Conservation (phyloP, 1,284 basidiomycete species). For the Trichosporon ovoides region DNA sequence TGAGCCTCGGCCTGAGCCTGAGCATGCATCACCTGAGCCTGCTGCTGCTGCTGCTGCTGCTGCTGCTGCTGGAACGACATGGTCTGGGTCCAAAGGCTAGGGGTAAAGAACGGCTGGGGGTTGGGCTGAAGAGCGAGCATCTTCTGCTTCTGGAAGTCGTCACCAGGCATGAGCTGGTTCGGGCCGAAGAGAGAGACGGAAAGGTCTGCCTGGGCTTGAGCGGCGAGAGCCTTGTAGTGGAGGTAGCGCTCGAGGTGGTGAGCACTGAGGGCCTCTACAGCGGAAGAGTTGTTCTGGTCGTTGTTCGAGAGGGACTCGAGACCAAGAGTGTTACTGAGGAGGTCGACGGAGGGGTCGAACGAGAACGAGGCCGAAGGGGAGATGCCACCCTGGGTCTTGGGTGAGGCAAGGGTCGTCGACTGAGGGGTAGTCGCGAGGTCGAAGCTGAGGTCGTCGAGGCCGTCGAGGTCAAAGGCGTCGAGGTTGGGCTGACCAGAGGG, state of each 20-base stretch:
- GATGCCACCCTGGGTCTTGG: slow-evolving; percentile 17
- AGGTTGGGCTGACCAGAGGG: background rate
- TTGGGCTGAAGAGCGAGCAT: slow-evolving; percentile 34
- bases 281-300: background rate
- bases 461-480: slow-evolving; percentile 30
- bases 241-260: slow-evolving; percentile 44
- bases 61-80: slow-evolving; percentile 26
- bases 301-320: too few relatives aligned
- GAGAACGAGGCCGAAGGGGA: slow-evolving; percentile 10
- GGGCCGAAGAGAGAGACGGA: slow-evolving; percentile 23
- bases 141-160: slow-evolving; percentile 21
- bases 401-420: slow-evolving; percentile 31
- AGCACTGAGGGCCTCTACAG: slow-evolving; percentile 36
- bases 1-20: slow-evolving; percentile 34
- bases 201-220: slow-evolving; percentile 35
- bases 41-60: slow-evolving; percentile 15
- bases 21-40: slow-evolving; percentile 19
- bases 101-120: slow-evolving; percentile 6
- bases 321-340: background rate
- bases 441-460: slow-evolving; percentile 19
- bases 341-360: slow-evolving; percentile 15
- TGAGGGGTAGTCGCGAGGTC: slow-evolving; percentile 22
- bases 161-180: slow-evolving; percentile 17
- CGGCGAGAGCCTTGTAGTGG: slow-evolving; percentile 43
- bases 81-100: slow-evolving; percentile 16